Evolutionary conservation across 495 filamentous ascomycete genomes (phyloP).

Genomic region (Oidiodendron maius): DNA sequence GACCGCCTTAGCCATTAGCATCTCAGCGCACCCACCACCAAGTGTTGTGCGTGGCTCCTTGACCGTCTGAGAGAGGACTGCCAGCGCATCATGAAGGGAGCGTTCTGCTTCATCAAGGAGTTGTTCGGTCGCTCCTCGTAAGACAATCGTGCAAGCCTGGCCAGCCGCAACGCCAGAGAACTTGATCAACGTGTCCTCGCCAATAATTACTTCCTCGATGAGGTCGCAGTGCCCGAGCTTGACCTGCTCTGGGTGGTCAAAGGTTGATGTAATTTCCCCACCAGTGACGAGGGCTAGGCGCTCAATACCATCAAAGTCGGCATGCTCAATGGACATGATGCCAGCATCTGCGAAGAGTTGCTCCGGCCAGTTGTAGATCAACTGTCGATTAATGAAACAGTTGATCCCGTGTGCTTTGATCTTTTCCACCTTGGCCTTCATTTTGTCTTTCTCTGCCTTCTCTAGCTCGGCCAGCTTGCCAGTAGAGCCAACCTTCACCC

Average conservation of each 20-base stretch:
- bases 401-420: conserved; percentile 99
- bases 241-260: conserved; percentile 94
- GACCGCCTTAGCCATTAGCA: conserved; percentile 98
- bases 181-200: conserved; percentile 93
- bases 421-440: conserved; percentile 96
- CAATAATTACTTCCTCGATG: conserved; percentile 97
- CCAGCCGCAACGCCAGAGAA: conserved; percentile 96
- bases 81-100: conserved; percentile 91
- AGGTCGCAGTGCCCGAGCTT: conserved; percentile 93
- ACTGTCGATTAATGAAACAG: conserved; percentile 98
- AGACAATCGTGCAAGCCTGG: conserved; percentile 92
- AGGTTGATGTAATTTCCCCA: conserved; percentile 94
- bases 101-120: conserved; percentile 95
- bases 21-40: conserved; percentile 94
- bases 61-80: conserved; percentile 94
- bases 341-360: conserved; percentile 97
- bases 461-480: conserved; percentile 95
- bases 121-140: conserved; percentile 94
- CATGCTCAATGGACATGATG: conserved; percentile 97
- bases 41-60: conserved; percentile 90
- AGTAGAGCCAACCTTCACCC: conserved; percentile 90
- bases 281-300: conserved; percentile 90
- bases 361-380: conserved; percentile 99
- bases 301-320: conserved; percentile 98
- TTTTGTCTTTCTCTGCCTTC: conserved; percentile 97